Base-by-base conservation (phyloP, 1,284 basidiomycete genomes). In the Cryptococcus sp. region DNA sequence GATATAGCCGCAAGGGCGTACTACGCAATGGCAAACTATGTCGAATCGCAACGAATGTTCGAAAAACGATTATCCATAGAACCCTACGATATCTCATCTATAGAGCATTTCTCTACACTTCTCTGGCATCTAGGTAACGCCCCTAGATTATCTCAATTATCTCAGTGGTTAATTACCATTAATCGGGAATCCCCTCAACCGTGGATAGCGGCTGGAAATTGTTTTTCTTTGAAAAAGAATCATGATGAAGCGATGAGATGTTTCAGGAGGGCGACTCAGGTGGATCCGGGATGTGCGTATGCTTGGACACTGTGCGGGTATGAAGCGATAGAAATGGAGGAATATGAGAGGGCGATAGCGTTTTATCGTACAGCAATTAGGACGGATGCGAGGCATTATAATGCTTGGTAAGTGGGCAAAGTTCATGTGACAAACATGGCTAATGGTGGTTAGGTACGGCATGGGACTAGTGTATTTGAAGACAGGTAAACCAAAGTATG, bases 171-270 rank as follows among this genome's bases (percentile, higher is more conserved):
- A 46, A 82, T 94, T 62, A 84, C 85, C 47, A 86, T 93, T 69
- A 82, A 88, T 64, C 83, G 90, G 42, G 83, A 83, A 57, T 85
- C 89, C 10, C 79, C 90, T n/a, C 84, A 95, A 68, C 84, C 91
- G 11, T 97, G 93, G 94, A 93, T 97, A 61, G 89, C 91, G 0
- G 85, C 90, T 14, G 93, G 94, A 50, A 97, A 97, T 78, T 80
- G 89, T 63, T 96, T 96, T 76, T 93, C 90, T 4, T 77, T 94
- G 62, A 86, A 92, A 72, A 90, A 90, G 73, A 91, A 96, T 68
- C 87, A 90, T 66, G 81, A 87, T 49, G 88, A 95, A 67, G 93
- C 94, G 10, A 79, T 95, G 77, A 86, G 88, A 68, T 95, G 91
- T 79, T 97, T 97, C 78, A 83, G 86, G 56, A 85, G 93, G 56